Percentiles rank a stretch among this genome's conserved stretches.
Conservation (phyloP, 75 land plant species). For the Pinus taeda region DNA sequence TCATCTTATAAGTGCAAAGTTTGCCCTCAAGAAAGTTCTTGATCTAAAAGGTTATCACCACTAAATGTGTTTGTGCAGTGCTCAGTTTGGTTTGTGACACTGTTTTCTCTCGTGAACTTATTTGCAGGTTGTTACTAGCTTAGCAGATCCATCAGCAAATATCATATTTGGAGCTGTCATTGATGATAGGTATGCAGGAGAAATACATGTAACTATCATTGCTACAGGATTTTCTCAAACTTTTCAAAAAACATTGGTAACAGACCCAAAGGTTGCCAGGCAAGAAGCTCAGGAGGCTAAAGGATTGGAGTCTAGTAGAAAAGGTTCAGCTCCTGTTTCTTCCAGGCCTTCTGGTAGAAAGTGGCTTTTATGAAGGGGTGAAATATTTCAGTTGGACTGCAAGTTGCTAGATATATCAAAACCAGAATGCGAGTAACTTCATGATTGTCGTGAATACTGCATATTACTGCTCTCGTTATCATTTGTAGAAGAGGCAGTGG, state of each 20-base stretch:
- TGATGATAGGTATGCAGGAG: constrained; percentile 87
- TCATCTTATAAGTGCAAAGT: neutral
- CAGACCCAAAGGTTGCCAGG: constrained; percentile 69
- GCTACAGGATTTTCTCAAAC: constrained; percentile 95
- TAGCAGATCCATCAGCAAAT: constrained; percentile 95
- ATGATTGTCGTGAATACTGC: neutral
- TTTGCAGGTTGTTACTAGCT: constrained; percentile 85
- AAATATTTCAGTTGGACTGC: neutral
- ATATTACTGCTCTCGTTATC: neutral
- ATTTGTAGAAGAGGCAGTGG: neutral
- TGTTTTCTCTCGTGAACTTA: neutral
- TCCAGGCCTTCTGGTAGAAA: constrained; percentile 32
- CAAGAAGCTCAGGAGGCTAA: constrained; percentile 33
- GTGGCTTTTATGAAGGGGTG: constrained; percentile 16
- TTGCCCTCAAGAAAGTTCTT: neutral
- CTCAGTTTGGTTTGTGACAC: neutral
- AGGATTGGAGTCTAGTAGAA: constrained; percentile 20
- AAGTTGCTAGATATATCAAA: neutral
- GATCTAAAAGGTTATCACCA: neutral
- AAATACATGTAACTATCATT: constrained; percentile 91
- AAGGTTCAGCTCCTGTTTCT: constrained; percentile 26
- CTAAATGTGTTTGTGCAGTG: neutral
- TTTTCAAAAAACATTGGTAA: constrained; percentile 72
- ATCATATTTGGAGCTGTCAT: constrained; percentile 98
- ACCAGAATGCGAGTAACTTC: neutral